Evolutionary conservation across 441 rosid genomes (phyloP), one percentile per base, ranked within the genome.

Genomic region (Rhodomyrtus psidioides): DNA sequence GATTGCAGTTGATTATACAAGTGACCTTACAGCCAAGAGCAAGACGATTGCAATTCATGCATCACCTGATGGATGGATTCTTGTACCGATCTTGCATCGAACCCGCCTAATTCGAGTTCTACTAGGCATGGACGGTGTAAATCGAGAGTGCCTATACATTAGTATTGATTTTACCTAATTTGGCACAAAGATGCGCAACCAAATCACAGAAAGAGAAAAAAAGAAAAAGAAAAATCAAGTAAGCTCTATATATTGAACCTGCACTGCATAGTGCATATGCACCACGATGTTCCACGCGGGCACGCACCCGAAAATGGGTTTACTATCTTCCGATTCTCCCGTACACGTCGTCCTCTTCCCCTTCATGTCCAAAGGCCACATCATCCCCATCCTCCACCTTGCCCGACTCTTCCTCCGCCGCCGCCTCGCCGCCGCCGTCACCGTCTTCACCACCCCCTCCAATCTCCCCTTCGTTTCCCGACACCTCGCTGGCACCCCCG

Each of bases 331-430:
- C 26, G 76, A 65, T 42, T 46, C 42, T 65, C 76, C 76, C 76
- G 3, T 34, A 65, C 95, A 94, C 83, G 93, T 89, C 28, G 86
- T 91, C 83, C 85, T 95, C 55, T 94, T 94, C 90, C 97, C 99
- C 19, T 96, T 93, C 92, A 93, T 94, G 97, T 89, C 97, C 15
- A 94, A 95, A 89, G 95, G 99, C 57, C 98, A 96, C 88, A 92
- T 87, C 60, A 93, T 95, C 30, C 97, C 99, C 49, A 88, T 95
- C 84, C 95, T 96, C 88, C 92, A 90, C 87, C 88, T 95, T 5
- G 93, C 93, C 55, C 94, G 89, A 84, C 93, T 91, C 89, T 92
- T 96, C 85, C 93, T 94, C 91, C 91, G 83, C 88, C 92, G 88
- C 82, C 85, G 42, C 34, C 51, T 51, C 8, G 74, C 39, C 46